Evolutionary conservation across 371 early-diverging fungal species (phyloP).

Genomic region (Apophysomyces variabilis): DNA sequence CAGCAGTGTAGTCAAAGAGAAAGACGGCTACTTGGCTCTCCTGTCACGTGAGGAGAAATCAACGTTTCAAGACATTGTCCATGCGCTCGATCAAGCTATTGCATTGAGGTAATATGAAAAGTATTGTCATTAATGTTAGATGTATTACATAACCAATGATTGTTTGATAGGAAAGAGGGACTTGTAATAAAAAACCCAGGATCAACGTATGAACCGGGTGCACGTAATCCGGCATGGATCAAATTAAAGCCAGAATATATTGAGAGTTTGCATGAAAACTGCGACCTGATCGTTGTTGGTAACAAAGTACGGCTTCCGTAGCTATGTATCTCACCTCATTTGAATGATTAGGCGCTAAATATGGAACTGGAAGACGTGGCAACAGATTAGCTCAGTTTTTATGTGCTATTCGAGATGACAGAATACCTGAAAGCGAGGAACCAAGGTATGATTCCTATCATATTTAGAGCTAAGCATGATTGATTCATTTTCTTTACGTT

Average conservation of each 20-base stretch:
- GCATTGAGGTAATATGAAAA: constrained; percentile 41
- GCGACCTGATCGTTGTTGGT: constrained; percentile 78
- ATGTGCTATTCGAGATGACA: constrained; percentile 71
- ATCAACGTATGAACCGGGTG: constrained; percentile 60
- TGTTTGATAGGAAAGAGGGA: constrained; percentile 53
- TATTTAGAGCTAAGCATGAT: not conserved
- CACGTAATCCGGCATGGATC: constrained; percentile 67
- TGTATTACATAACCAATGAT: too few species aligned
- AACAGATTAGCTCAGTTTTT: constrained; percentile 67
- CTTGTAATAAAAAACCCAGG: constrained; percentile 73
- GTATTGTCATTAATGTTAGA: not conserved
- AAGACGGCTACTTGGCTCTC: constrained; percentile 54
- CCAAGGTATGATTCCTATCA: constrained; percentile 22
- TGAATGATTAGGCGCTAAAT: constrained; percentile 41
- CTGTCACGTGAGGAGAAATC: constrained; percentile 53
- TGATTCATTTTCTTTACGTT: not conserved
- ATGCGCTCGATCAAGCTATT: constrained; percentile 62
- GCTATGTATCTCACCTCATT: not conserved
- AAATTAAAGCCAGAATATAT: constrained; percentile 83
- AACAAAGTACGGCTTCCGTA: constrained; percentile 15
- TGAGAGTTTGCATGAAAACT: constrained; percentile 65
- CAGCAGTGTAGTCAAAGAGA: constrained; percentile 51
- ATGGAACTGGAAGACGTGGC: constrained; percentile 69
- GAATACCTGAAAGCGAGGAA: constrained; percentile 23
- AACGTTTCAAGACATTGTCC: constrained; percentile 61